A percentile compares a stretch with the other conserved stretches of the same genome.
phyloP scores from a whole-genome alignment of 805 yeast species.

The Cyberlindnera mycetangii region DNA sequence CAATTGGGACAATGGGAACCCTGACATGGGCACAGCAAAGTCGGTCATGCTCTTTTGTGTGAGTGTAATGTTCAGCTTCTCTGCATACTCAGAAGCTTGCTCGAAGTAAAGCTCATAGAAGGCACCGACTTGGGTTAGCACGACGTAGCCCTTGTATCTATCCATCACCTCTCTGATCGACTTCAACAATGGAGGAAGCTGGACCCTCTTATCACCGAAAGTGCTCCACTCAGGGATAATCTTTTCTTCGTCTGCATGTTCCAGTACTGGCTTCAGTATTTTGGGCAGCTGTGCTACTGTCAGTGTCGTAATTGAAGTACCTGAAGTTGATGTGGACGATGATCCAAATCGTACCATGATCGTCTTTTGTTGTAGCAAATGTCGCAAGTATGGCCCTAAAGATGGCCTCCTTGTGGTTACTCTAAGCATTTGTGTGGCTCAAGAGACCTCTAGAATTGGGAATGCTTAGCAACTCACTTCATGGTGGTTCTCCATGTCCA shows the following conservation, averaged over 20 bases:
- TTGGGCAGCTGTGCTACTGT: constrained; percentile 1
- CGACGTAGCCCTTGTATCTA: constrained; percentile 49
- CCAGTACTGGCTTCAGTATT: neutral
- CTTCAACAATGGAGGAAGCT: constrained; percentile 35
- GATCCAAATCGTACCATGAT: neutral
- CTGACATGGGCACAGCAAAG: constrained; percentile 73
- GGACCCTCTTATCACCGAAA: constrained; percentile 2
- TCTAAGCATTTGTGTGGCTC: too few species aligned
- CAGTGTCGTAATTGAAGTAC: neutral
- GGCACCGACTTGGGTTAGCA: constrained; percentile 79
- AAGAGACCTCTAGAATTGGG: too few species aligned
- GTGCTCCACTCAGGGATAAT: neutral
- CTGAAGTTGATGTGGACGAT: neutral
- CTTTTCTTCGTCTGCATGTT: neutral
- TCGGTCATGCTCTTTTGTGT: constrained; percentile 50
- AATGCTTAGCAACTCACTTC: too few species aligned
- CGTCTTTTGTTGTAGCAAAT: too few species aligned
- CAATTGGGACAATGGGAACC: constrained; percentile 75
- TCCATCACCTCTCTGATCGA: constrained; percentile 41
- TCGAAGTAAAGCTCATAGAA: constrained; percentile 87
- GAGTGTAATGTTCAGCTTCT: constrained; percentile 66
- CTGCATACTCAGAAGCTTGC: constrained; percentile 75
- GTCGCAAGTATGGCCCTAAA: too few species aligned
- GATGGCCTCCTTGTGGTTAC: too few species aligned
- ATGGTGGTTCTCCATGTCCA: too few species aligned